Evolutionary conservation across 148 eudicot species (phyloP), one percentile per base, ranked within the genome.

Genomic region (Nepenthes mirabilis): DNA sequence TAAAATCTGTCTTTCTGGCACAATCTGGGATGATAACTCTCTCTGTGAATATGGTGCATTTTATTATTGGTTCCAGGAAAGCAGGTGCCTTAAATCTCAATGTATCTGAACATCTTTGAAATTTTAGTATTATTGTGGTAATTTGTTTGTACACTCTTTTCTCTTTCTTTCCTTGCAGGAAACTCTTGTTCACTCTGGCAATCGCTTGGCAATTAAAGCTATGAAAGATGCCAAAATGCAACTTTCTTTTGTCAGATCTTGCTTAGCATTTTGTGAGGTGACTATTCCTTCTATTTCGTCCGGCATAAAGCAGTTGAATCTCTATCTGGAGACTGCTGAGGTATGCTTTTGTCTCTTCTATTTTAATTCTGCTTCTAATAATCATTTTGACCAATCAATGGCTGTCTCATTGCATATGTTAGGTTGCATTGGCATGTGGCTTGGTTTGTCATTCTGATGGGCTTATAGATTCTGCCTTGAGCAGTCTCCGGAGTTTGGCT

Each of bases 301-400:
- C 45, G 65, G 60, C 64, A 45, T 63, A 37, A 76, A 68, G 76
- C 95, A 80, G 77, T 69, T 84, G 61, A 68, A 72, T 61, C 75
- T 87, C 23, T 87, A 82, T 72, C 76, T 87, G 47, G 95, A 87
- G 69, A 74, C 95, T 50, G 87, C 83, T 9, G 95, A 87, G 95
- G 95, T 62, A 65, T 58, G 48, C 51, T 8, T 33, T 40, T 64
- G 58, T 52, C 58, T 59, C 65, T n/a, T 8, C 23, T 55, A 45
- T 23, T 40, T 37, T 9, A 33, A 52, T 5, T 51, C 32, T 12
- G 37, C 13, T 7, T 36, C 33, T 34, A 23, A 23, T 23, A 23
- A 23, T 23, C 23, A 23, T 23, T 23, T 23, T 23, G 23, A 23
- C 23, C 6, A 50, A 37, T 54, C 64, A n/a, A 69, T 4, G 5